Percentiles rank a stretch among this genome's conserved stretches.
phyloP scores from a whole-genome alignment of 2,329 filamentous ascomycete species.

The Colletotrichum orchidophilum region DNA sequence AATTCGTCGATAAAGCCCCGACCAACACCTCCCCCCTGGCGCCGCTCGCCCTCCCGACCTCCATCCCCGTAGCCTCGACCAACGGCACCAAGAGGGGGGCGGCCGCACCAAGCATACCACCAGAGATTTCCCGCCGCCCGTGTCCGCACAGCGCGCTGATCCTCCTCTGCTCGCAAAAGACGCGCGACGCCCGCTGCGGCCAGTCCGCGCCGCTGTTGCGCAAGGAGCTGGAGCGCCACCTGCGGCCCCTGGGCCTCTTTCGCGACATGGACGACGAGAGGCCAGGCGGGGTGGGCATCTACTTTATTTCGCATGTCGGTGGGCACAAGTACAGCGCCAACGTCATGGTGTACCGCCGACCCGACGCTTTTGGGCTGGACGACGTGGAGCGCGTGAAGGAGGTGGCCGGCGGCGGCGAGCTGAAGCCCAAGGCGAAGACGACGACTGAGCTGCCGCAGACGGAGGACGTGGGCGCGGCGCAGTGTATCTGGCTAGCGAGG shows the following conservation, averaged over 20 bases:
- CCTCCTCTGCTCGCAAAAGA: slow-evolving; percentile 92
- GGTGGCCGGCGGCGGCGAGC: slow-evolving; percentile 47
- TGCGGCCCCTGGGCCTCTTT: slow-evolving; percentile 84
- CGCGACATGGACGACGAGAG: slow-evolving; percentile 89
- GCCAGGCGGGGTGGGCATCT: slow-evolving; percentile 92
- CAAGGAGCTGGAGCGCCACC: slow-evolving; percentile 87
- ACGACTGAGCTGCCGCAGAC: slow-evolving; percentile 44
- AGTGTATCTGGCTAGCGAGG: slow-evolving; percentile 93
- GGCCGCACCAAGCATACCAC: slow-evolving; percentile 42
- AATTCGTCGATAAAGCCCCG: slow-evolving; percentile 75
- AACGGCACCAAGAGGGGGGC: slow-evolving; percentile 28
- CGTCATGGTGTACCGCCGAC: slow-evolving; percentile 85
- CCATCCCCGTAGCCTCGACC: slow-evolving; percentile 41
- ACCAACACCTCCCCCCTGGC: slow-evolving; percentile 76
- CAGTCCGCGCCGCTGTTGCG: slow-evolving; percentile 91
- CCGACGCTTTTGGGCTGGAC: slow-evolving; percentile 65
- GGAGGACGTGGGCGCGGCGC: slow-evolving; percentile 70
- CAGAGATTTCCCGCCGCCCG: slow-evolving; percentile 57
- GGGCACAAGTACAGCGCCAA: slow-evolving; percentile 98
- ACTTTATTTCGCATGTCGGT: slow-evolving; percentile 96
- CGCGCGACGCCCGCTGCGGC: slow-evolving; percentile 93
- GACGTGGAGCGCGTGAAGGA: slow-evolving; percentile 48
- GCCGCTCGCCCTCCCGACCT: slow-evolving; percentile 48
- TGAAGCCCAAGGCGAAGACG: slow-evolving; percentile 43
- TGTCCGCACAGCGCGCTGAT: slow-evolving; percentile 89